A percentile compares a stretch with the other conserved stretches of the same genome.
These are phyloP conservation scores for Primulina eburnea DNA, from an alignment of 257 asterid genomes.

Conservation along the genomic window DNA sequence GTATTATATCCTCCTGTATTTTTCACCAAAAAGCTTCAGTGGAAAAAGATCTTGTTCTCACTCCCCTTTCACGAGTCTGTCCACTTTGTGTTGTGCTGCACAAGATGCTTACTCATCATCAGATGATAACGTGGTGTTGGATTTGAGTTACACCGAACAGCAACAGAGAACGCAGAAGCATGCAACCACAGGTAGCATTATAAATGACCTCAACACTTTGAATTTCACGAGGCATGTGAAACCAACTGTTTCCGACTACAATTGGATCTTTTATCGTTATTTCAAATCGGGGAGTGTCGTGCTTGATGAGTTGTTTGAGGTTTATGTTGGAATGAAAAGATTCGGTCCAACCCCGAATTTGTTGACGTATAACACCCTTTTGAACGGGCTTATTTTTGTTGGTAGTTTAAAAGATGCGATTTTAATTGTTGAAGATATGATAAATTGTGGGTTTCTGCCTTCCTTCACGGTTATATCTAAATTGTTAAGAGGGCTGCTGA, in stretches of 20 bases:
- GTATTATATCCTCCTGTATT: slow-evolving; percentile 22
- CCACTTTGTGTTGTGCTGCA: slow-evolving; percentile 38
- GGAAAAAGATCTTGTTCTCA: slow-evolving; percentile 15
- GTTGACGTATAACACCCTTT: slow-evolving; percentile 39
- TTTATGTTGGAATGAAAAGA: slow-evolving; percentile 45
- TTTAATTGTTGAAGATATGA: slow-evolving; percentile 45
- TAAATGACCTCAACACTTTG: slow-evolving; percentile 41
- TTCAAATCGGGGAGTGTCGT: slow-evolving; percentile 44
- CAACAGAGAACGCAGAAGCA: slow-evolving; percentile 42
- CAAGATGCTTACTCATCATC: slow-evolving; percentile 33
- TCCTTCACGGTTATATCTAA: slow-evolving; percentile 37
- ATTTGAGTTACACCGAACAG: slow-evolving; percentile 31
- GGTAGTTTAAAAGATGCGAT: slow-evolving; percentile 46
- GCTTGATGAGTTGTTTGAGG: slow-evolving; percentile 36
- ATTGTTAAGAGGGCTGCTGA: slow-evolving; percentile 42
- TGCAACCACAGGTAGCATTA: slow-evolving; percentile 46
- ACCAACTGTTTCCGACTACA: slow-evolving; percentile 49
- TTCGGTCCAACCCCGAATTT: slow-evolving; percentile 58
- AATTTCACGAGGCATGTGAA: slow-evolving; percentile 42
- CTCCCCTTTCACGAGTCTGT: slow-evolving; percentile 27
- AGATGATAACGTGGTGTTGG: slow-evolving; percentile 26
- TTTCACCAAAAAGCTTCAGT: slow-evolving; percentile 1
- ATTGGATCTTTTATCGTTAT: slow-evolving; percentile 46
- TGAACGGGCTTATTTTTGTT: slow-evolving; percentile 42
- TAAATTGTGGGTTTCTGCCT: slow-evolving; percentile 41